Evolutionary conservation across 2,329 filamentous ascomycete species (phyloP).

Genomic region (Fusarium torreyae): DNA sequence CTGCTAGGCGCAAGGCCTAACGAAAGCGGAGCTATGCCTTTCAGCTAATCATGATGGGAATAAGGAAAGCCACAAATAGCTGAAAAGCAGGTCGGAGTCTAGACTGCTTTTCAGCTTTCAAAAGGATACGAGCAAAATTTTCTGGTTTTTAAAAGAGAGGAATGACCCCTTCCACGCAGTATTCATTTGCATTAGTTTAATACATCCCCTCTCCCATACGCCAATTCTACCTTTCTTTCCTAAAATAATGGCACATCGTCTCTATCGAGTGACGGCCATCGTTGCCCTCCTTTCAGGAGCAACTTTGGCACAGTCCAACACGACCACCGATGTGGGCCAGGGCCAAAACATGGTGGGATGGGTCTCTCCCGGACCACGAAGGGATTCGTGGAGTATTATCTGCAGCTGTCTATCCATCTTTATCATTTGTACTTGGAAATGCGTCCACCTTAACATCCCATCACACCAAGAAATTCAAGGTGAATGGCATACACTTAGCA

Average conservation of each 20-base stretch:
- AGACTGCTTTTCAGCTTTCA: too few relatives aligned
- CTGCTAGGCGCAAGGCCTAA: too few relatives aligned
- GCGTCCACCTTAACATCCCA: constrained; percentile 2
- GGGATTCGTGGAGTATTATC: background rate
- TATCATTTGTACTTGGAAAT: background rate
- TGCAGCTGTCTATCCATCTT: background rate
- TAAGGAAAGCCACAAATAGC: background rate
- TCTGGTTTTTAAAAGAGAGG: too few relatives aligned
- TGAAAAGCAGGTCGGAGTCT: background rate
- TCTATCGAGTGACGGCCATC: rapidly evolving
- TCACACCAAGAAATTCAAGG: background rate
- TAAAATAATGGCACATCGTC: background rate
- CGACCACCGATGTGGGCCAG: background rate
- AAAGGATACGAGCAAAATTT: too few relatives aligned
- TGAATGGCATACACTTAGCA: rapidly evolving
- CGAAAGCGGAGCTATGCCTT: too few relatives aligned
- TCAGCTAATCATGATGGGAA: background rate
- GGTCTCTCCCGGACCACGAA: background rate
- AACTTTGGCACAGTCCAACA: rapidly evolving
- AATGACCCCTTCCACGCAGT: too few relatives aligned
- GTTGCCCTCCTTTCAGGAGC: background rate
- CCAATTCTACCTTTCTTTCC: too few relatives aligned
- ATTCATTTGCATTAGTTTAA: too few relatives aligned
- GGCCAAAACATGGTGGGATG: background rate
- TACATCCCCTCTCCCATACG: too few relatives aligned